phyloP scores from a whole-genome alignment of 306 rosid genomes.

The Dalbergia cochinchinensis region DNA sequence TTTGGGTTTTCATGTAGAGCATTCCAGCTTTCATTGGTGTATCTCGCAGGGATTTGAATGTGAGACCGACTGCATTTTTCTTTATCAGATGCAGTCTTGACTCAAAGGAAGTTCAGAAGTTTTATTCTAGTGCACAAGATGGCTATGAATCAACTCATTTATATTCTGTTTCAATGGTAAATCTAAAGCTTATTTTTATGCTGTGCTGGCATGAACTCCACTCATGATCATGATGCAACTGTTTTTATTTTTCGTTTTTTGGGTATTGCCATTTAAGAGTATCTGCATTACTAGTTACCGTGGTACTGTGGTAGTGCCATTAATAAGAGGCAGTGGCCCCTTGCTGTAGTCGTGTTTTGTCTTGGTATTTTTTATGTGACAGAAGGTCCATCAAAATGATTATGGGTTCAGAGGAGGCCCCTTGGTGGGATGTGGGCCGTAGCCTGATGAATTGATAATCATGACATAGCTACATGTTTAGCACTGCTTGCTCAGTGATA shows the following conservation, averaged over 20 bases:
- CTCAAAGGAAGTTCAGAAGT: conserved; percentile 72
- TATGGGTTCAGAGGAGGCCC: conserved; percentile 10
- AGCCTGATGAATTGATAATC: conserved; percentile 23
- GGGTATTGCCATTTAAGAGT: conserved; percentile 5
- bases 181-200: conserved; percentile 35
- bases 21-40: conserved; percentile 74
- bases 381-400: conserved; percentile 13
- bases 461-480: not conserved
- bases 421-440: not conserved
- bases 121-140: conserved; percentile 82
- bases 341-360: not conserved
- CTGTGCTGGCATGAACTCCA: conserved; percentile 31
- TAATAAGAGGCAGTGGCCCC: not conserved
- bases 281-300: conserved; percentile 13
- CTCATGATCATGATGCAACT: conserved; percentile 26
- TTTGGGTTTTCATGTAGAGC: conserved; percentile 60
- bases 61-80: conserved; percentile 85
- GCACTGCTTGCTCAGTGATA: conserved; percentile 9
- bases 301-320: conserved; percentile 6
- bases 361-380: not conserved
- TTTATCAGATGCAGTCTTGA: conserved; percentile 79
- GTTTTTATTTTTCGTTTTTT: not conserved
- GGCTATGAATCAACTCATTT: conserved; percentile 95
- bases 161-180: conserved; percentile 77
- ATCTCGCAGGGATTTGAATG: conserved; percentile 83